Evolutionary conservation across 768 basidiomycete genomes (phyloP).

Genomic region (Mycena epipterygia): DNA sequence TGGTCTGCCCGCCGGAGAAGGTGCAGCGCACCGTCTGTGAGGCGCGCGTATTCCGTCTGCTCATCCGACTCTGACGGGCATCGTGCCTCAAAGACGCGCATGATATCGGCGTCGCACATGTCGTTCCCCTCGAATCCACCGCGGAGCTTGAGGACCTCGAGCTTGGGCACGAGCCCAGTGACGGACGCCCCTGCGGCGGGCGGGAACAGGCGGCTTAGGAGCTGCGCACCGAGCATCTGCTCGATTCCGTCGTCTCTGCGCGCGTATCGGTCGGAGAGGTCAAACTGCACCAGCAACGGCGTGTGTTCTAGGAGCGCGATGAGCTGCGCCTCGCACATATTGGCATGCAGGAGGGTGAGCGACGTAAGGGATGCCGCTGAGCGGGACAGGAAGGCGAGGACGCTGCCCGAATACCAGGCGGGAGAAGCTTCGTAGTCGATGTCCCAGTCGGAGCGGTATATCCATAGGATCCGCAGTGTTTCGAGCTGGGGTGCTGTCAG

Average conservation of each 20-base stretch:
- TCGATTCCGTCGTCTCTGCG: background rate
- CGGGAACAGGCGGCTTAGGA: conserved; percentile 14
- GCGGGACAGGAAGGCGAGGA: conserved; percentile 12
- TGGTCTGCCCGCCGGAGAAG: conserved; percentile 17
- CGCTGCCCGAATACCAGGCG: background rate
- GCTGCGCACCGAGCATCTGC: conserved; percentile 9
- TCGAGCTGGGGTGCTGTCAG: conserved; percentile 9
- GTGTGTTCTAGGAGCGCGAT: conserved; percentile 17
- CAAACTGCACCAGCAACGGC: conserved; percentile 4
- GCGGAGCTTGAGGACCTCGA: conserved; percentile 10
- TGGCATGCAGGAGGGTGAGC: conserved; percentile 14
- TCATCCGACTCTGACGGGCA: background rate
- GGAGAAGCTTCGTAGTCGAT: background rate
- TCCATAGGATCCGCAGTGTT: conserved; percentile 7
- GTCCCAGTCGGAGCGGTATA: background rate
- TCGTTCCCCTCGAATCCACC: conserved; percentile 27
- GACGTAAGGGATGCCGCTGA: conserved; percentile 16
- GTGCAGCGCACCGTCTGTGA: conserved; percentile 7
- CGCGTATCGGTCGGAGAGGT: conserved; percentile 12
- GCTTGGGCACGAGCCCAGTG: conserved; percentile 3
- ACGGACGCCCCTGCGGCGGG: background rate
- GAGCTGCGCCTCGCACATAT: conserved; percentile 4
- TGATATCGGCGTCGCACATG: conserved; percentile 13
- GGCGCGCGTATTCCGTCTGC: background rate
- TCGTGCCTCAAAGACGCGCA: conserved; percentile 19